Evolutionary conservation across 2,329 filamentous ascomycete species (phyloP).

Genomic region (Coniochaeta sp.): DNA sequence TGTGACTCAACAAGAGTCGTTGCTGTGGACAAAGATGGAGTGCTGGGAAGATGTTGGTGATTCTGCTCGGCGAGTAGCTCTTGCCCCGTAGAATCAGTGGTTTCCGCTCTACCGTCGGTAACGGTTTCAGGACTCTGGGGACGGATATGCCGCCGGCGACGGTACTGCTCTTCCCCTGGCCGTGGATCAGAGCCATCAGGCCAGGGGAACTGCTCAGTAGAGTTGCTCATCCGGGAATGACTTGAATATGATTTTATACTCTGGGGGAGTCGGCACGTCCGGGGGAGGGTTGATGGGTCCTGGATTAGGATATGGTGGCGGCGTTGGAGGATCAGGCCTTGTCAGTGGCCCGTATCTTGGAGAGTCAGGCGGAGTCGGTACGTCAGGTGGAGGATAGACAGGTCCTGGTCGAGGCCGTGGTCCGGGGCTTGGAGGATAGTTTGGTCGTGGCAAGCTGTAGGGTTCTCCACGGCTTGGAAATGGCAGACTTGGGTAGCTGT

Average conservation of each 20-base stretch:
- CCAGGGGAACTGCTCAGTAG: background rate
- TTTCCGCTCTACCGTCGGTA: background rate
- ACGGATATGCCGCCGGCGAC: background rate
- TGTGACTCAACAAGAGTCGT: background rate
- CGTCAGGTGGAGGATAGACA: background rate
- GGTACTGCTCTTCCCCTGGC: background rate
- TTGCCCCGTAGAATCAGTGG: background rate
- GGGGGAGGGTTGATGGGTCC: background rate
- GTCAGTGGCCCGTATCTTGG: background rate
- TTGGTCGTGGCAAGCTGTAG: background rate
- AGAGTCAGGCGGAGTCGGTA: background rate
- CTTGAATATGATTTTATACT: background rate
- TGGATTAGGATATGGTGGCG: background rate
- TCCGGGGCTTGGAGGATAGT: background rate
- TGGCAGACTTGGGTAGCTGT: background rate
- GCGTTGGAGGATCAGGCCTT: background rate
- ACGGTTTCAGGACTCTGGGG: background rate
- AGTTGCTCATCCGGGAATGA: background rate
- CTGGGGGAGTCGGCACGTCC: background rate
- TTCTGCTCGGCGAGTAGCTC: background rate
- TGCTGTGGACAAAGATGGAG: background rate
- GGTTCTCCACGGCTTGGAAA: background rate
- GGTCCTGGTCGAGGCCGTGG: slow-evolving; percentile 1
- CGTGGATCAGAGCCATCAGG: background rate
- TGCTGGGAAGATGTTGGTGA: background rate